Percentiles rank a stretch among this genome's conserved stretches.
phyloP scores from a whole-genome alignment of 352 stramenopile species.

The Phytophthora nicotianae region DNA sequence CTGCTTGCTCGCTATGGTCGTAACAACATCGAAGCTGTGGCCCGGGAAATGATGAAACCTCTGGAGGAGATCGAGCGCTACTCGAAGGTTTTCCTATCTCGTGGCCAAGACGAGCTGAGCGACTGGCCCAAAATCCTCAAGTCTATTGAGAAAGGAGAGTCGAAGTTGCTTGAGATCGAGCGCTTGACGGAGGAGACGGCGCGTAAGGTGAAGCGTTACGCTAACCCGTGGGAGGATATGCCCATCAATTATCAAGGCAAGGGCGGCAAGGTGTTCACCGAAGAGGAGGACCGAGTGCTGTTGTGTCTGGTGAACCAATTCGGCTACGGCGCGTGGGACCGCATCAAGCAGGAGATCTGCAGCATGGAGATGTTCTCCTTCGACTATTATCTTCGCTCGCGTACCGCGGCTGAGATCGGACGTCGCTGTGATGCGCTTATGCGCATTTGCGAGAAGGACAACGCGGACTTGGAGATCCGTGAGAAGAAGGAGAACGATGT shows the following conservation, averaged over 20 bases:
- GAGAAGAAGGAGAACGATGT: conserved; percentile 81
- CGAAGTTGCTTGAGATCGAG: conserved; percentile 87
- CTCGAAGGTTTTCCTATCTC: conserved; percentile 65
- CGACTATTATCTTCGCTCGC: conserved; percentile 98
- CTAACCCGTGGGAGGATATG: conserved; percentile 88
- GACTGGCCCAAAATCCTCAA: conserved; percentile 89
- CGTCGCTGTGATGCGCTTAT: conserved; percentile 96
- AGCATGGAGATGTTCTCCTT: conserved; percentile 94
- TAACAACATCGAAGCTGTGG: conserved; percentile 74
- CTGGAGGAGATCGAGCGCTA: conserved; percentile 79
- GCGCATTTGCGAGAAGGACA: conserved; percentile 94
- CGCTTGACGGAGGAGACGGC: conserved; percentile 78
- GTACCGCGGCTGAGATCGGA: conserved; percentile 95
- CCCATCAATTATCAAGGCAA: conserved; percentile 91
- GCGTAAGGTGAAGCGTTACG: conserved; percentile 76
- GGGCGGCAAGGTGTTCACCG: conserved; percentile 93
- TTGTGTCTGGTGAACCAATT: conserved; percentile 97
- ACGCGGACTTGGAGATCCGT: conserved; percentile 79
- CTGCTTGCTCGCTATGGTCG: conserved; percentile 80
- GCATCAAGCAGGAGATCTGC: conserved; percentile 97
- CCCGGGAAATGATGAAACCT: conserved; percentile 84
- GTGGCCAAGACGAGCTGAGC: conserved; percentile 72
- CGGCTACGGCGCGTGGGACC: conserved; percentile 96
- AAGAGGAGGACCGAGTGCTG: conserved; percentile 98
- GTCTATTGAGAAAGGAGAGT: conserved; percentile 89